Conservation (phyloP, 805 yeast species). For the Ogataea sp. region DNA sequence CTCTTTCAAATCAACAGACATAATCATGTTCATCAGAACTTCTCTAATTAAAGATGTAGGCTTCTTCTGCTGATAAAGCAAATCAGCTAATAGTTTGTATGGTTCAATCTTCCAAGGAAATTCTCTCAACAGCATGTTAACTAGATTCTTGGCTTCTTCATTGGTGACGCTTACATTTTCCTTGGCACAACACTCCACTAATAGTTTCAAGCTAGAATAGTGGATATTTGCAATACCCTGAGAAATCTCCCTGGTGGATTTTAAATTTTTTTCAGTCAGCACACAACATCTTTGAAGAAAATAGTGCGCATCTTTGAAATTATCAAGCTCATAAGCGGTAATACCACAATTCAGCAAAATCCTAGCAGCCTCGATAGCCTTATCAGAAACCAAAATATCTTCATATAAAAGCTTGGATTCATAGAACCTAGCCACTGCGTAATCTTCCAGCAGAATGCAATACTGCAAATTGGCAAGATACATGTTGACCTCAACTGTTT, state of each 20-base stretch:
- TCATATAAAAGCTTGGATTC: constrained; percentile 13
- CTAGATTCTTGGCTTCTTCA: constrained; percentile 12
- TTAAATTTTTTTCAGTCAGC: constrained; percentile 13
- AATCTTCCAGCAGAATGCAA: constrained; percentile 22
- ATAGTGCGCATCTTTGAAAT: constrained; percentile 5
- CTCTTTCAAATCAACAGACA: constrained; percentile 17
- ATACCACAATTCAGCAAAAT: constrained; percentile 24
- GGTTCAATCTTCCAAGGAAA: constrained; percentile 23
- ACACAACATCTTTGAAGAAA: constrained; percentile 9
- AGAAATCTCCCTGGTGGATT: background rate
- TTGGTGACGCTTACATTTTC: constrained; percentile 7
- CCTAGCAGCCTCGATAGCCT: constrained; percentile 17
- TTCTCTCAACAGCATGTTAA: constrained; percentile 17
- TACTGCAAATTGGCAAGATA: constrained; percentile 14
- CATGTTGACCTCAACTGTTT: background rate
- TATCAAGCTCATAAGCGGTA: constrained; percentile 4
- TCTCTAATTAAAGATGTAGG: constrained; percentile 16
- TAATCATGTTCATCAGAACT: constrained; percentile 28
- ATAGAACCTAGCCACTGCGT: constrained; percentile 27
- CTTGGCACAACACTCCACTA: constrained; percentile 21
- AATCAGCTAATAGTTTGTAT: constrained; percentile 20
- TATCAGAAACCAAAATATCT: no score
- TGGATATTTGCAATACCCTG: constrained; percentile 13
- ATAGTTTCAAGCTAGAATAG: constrained; percentile 16
- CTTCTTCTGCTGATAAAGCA: constrained; percentile 9